Evolutionary conservation across 805 yeast genomes (phyloP).

Genomic region (Cyberlindnera maclurae): DNA sequence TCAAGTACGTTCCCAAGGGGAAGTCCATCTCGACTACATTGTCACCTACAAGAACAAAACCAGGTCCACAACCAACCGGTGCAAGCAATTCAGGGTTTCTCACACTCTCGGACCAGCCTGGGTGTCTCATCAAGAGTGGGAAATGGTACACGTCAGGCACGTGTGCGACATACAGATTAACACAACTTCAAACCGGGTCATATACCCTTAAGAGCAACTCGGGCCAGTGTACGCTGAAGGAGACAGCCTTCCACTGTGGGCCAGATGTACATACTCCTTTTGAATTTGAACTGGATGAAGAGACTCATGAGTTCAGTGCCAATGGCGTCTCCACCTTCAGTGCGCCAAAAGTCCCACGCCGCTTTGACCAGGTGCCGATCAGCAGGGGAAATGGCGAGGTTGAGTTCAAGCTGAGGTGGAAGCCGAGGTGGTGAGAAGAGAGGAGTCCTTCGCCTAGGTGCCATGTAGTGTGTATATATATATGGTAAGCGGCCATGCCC

Average conservation of each 20-base stretch:
- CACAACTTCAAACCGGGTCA: conserved; percentile 33
- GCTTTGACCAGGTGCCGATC: conserved; percentile 40
- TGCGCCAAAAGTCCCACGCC: conserved; percentile 15
- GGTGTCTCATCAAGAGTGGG: conserved; percentile 83
- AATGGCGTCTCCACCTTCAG: conserved; percentile 12
- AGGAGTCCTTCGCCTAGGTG: too few species aligned
- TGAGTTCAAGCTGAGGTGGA: conserved; percentile 26
- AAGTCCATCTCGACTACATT: conserved; percentile 16
- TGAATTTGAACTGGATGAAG: conserved; percentile 12
- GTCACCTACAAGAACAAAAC: conserved; percentile 21
- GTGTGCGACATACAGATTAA: conserved; percentile 68
- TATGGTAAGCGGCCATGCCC: not conserved
- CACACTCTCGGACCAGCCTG: conserved; percentile 43
- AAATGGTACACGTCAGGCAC: conserved; percentile 76
- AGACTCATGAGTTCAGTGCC: conserved; percentile 6
- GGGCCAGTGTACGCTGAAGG: conserved; percentile 62
- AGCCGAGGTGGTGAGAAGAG: not conserved
- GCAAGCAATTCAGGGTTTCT: conserved; percentile 37
- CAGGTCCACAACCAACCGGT: conserved; percentile 24
- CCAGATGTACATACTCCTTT: conserved; percentile 55
- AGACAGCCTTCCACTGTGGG: conserved; percentile 20
- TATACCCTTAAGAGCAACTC: conserved; percentile 57
- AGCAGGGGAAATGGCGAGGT: conserved; percentile 33
- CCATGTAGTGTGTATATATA: not conserved
- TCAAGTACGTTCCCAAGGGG: conserved; percentile 49